Evolutionary conservation across 805 yeast genomes (phyloP).

Genomic region (Teunomyces barrocoloradensis): DNA sequence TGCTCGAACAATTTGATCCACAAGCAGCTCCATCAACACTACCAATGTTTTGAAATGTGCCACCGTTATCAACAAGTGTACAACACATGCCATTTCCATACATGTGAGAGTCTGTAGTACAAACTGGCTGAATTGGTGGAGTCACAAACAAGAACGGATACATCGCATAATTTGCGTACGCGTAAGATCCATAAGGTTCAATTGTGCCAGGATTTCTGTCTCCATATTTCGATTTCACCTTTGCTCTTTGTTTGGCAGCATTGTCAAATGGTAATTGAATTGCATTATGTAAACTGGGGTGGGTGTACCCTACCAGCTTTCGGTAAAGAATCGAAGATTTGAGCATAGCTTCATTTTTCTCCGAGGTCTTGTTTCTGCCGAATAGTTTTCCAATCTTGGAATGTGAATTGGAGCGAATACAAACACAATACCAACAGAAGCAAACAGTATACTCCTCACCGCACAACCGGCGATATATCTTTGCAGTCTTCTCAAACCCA

Average conservation of each 20-base stretch:
- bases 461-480: slow-evolving; percentile 12
- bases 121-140: slow-evolving; percentile 9
- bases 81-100: slow-evolving; percentile 10
- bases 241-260: slow-evolving; percentile 3
- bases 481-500: slow-evolving; percentile 16
- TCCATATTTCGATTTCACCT: slow-evolving; percentile 4
- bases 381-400: slow-evolving; percentile 7
- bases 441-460: slow-evolving; percentile 19
- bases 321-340: slow-evolving; percentile 2
- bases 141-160: slow-evolving; percentile 10
- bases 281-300: slow-evolving; percentile 15
- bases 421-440: slow-evolving; percentile 17
- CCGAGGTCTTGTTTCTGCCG: background rate
- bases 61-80: slow-evolving; percentile 8
- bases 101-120: slow-evolving; percentile 1
- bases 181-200: background rate
- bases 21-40: slow-evolving; percentile 7
- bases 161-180: slow-evolving; percentile 3
- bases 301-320: slow-evolving; percentile 11
- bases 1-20: background rate
- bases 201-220: background rate
- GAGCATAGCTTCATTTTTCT: background rate
- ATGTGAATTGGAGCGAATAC: slow-evolving; percentile 5
- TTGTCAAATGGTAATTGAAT: slow-evolving; percentile 6
- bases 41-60: background rate